Base-by-base conservation (phyloP, 805 yeast species). In the Candida chauliodis region DNA sequence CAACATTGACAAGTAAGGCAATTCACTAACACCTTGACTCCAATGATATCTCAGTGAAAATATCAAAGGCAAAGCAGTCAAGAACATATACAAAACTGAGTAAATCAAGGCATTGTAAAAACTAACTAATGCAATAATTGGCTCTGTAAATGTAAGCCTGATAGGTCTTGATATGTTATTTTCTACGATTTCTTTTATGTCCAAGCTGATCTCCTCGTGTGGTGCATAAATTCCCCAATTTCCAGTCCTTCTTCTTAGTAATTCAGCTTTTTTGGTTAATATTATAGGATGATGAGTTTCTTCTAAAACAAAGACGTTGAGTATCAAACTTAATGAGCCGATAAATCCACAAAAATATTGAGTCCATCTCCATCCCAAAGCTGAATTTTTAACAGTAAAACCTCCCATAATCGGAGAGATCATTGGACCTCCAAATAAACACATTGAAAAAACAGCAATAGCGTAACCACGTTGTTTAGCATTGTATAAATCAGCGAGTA, bases 341-440 rank as follows among this genome's bases (percentile, higher is more conserved):
- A 66, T 41, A 2, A 69, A 61, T 2, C 76, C 81, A 8, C 66
- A 55, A 38, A 76, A 61, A 66, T 78, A 80, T 21, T 66, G 60
- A 3, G 78, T 64, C 73, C 82, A 75, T 46, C 84, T 61, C 85
- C 85, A 80, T 5, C 73, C 76, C 42, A 63, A 41, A 26, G 45
- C 55, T 20, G 50, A 48, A 28, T 63, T 58, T 31, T 61, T 63
- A 14, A 71, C 69, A 30, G 68, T 66, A 37, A 62, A 63, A 4
- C 61, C 68, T 26, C 66, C 62, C 37, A 78, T 48, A 41, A 89
- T 78, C 14, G 96, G 96, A 0, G 91, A 91, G 25, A 83, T 40
- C 66, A 86, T 71, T 5, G 96, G 96, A 42, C 95, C 93, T 48
- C 67, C 69, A 42, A 85, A 84, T 24, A 87, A 86, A 34, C 81